phyloP scores from a whole-genome alignment of 352 stramenopile species.

The Phytophthora melonis region DNA sequence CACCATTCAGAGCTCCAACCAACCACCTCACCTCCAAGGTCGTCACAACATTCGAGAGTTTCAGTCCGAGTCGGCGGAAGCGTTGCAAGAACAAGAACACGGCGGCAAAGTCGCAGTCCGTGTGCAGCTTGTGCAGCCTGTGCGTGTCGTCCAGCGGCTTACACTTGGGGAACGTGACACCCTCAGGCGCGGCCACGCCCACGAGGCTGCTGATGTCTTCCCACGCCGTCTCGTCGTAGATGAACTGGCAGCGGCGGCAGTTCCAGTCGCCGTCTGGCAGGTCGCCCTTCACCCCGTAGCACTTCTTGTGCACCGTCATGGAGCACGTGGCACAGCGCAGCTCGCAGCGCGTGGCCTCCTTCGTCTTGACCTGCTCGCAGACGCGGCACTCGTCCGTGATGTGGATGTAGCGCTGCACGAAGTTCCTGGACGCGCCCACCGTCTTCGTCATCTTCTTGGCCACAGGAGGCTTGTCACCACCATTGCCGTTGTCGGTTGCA shows the following conservation, averaged over 20 bases:
- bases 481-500: neutral
- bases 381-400: constrained; percentile 76
- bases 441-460: constrained; percentile 25
- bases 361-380: constrained; percentile 61
- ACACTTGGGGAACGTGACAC: constrained; percentile 47
- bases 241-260: constrained; percentile 67
- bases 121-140: constrained; percentile 51
- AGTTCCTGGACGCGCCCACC: constrained; percentile 43
- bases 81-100: constrained; percentile 78
- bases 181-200: constrained; percentile 20
- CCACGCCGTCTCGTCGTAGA: constrained; percentile 45
- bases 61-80: constrained; percentile 66
- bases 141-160: constrained; percentile 38
- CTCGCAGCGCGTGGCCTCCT: constrained; percentile 62
- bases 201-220: constrained; percentile 35
- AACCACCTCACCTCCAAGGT: constrained; percentile 51
- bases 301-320: constrained; percentile 81
- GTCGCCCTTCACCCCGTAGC: constrained; percentile 62
- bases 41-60: constrained; percentile 52
- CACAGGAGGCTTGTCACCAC: neutral
- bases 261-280: constrained; percentile 56
- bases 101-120: constrained; percentile 58
- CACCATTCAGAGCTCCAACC: neutral
- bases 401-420: constrained; percentile 79
- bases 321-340: constrained; percentile 68